Conservation (phyloP, 2,329 filamentous ascomycete species). For the Aspergillus ruber region DNA sequence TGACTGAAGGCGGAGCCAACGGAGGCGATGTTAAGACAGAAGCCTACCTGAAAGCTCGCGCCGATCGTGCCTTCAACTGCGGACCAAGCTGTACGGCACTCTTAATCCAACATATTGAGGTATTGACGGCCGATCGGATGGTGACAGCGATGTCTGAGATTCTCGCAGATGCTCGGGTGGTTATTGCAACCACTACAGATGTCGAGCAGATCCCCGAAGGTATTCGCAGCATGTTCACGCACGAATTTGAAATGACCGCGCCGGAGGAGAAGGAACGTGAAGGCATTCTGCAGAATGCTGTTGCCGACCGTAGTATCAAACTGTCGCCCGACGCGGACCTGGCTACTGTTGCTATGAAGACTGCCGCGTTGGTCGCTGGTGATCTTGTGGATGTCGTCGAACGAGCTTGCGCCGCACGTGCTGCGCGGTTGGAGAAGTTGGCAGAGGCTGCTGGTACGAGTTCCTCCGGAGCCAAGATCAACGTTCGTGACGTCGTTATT, state of each 20-base stretch:
- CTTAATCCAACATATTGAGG: conserved; percentile 84
- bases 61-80: conserved; percentile 82
- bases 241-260: conserved; percentile 88
- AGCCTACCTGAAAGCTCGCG: conserved; percentile 77
- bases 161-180: conserved; percentile 67
- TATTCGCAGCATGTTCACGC: conserved; percentile 83
- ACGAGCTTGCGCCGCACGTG: conserved; percentile 71
- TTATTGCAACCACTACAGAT: conserved; percentile 91
- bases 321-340: conserved; percentile 80
- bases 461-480: conserved; percentile 40
- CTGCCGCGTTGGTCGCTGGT: conserved; percentile 87
- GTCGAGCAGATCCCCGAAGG: conserved; percentile 90
- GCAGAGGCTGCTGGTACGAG: conserved; percentile 40
- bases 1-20: conserved; percentile 82
- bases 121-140: conserved; percentile 85
- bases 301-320: conserved; percentile 68
- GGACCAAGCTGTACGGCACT: conserved; percentile 76
- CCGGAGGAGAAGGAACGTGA: conserved; percentile 91
- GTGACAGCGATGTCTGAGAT: conserved; percentile 78
- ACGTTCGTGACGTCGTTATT: conserved; percentile 75
- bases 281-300: conserved; percentile 71
- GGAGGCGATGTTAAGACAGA: conserved; percentile 92
- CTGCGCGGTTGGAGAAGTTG: conserved; percentile 67
- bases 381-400: conserved; percentile 93
- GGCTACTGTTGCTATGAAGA: conserved; percentile 81